Base-by-base conservation (phyloP, 1,284 basidiomycete species). In the Ustilago bromivora region DNA sequence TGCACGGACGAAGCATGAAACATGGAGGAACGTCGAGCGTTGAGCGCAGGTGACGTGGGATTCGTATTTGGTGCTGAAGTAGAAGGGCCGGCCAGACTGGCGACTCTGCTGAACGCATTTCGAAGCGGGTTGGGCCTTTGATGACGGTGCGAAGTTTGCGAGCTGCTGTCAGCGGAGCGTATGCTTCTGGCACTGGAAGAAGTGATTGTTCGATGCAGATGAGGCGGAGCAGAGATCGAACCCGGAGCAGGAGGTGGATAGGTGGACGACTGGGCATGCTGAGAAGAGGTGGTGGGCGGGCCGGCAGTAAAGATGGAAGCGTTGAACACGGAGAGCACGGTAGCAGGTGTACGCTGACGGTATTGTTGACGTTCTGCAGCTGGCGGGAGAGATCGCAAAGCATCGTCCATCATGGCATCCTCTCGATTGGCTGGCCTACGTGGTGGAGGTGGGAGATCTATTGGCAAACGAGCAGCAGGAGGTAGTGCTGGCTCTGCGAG, bases 371-470 rank as follows among this genome's bases (percentile, higher is more conserved):
- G 64, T 31, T 78, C 46, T 5, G 71, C 67, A 28, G 58, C 71
- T 13, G 76, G 71, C n/a, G 76, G 76, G 10, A 78, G 65, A 11
- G 76, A 78, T 32, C 76, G 71, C 31, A 78, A 46, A n/a, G 76
- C 71, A 60, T 78, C 76, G 51, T 78, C 61, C 67, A 78, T 74
- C 31, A 73, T 61, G 0, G 71, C 67, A 59, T 73, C 71, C 11
- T 66, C 51, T 43, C 59, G 67, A 51, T 65, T 73, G 23, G 47
- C 34, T 2, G 76, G 76, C 32, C 71, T 64, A 36, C 53, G 47
- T 15, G 76, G 76, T 32, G 71, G 76, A 40, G 66, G 63, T 1
- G 71, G 63, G 1, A 69, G 49, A n/a, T 78, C 64, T 32, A 59
- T 15, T 4, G 71, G 71, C 12, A 73, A 46, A 15, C 57, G 61